Evolutionary conservation across 352 stramenopile species (phyloP).

Genomic region (Thalassiosira mediterranea): DNA sequence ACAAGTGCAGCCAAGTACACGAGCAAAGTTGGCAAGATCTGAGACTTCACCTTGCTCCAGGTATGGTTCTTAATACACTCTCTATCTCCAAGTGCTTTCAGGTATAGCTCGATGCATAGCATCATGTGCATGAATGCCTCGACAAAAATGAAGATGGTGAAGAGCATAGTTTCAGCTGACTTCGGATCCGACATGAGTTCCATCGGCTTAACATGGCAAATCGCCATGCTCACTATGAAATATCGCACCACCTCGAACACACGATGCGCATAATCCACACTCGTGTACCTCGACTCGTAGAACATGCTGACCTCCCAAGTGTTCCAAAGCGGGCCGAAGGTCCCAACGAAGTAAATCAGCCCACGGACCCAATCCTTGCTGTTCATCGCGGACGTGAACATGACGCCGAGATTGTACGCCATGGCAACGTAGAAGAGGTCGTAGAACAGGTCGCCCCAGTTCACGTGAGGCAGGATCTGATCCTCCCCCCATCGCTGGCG

Average conservation of each 20-base stretch:
- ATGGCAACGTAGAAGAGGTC: slow-evolving; percentile 23
- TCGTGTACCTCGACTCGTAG: slow-evolving; percentile 31
- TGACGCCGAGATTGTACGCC: slow-evolving; percentile 39
- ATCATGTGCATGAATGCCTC: slow-evolving; percentile 25
- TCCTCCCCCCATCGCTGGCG: slow-evolving; percentile 52
- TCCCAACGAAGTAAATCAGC: slow-evolving; percentile 42
- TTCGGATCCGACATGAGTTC: slow-evolving; percentile 15
- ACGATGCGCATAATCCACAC: slow-evolving; percentile 42
- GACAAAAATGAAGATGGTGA: slow-evolving; percentile 10
- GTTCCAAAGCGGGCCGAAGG: slow-evolving; percentile 32
- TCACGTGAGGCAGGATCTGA: slow-evolving; percentile 45
- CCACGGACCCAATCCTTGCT: slow-evolving; percentile 7
- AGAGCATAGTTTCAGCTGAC: slow-evolving; percentile 1
- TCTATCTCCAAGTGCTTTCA: slow-evolving; percentile 20
- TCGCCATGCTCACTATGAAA: slow-evolving; percentile 19
- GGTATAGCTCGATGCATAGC: slow-evolving; percentile 30
- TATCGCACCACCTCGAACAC: slow-evolving; percentile 31
- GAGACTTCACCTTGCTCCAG: slow-evolving; percentile 6
- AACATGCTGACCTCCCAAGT: slow-evolving; percentile 30
- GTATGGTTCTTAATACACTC: slow-evolving; percentile 34
- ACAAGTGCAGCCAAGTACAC: slow-evolving; percentile 25
- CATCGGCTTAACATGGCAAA: slow-evolving; percentile 22
- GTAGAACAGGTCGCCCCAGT: slow-evolving; percentile 26
- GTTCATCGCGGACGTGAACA: slow-evolving; percentile 25
- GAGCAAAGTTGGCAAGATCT: slow-evolving; percentile 14